Percentiles rank a stretch among this genome's conserved stretches.
Conservation (phyloP, 371 early-diverging fungal genomes). For the Actinomortierella ambigua region DNA sequence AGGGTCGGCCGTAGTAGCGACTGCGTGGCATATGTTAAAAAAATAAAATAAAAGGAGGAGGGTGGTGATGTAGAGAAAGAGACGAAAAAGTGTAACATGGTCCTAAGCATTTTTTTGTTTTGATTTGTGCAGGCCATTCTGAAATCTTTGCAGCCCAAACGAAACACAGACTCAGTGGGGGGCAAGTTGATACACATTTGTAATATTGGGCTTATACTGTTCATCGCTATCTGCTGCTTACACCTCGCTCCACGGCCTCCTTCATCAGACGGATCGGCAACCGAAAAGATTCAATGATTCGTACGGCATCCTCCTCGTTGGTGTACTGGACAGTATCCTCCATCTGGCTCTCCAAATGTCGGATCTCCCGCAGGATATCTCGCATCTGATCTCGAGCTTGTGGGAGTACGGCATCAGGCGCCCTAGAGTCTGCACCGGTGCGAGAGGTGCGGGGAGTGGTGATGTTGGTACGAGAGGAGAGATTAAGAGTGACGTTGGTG, state of each 20-base stretch:
- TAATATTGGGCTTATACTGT: too few relatives aligned
- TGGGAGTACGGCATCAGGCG: not conserved
- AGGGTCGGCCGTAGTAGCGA: too few relatives aligned
- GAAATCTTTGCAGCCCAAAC: too few relatives aligned
- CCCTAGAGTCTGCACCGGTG: not conserved
- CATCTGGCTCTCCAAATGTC: slow-evolving; percentile 35
- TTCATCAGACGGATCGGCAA: slow-evolving; percentile 40
- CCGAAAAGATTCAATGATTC: slow-evolving; percentile 41
- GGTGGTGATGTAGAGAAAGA: not conserved
- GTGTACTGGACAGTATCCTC: slow-evolving; percentile 28
- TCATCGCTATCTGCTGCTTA: slow-evolving; percentile 9
- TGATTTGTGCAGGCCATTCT: not conserved
- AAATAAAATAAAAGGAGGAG: not conserved
- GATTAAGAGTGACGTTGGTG: not conserved
- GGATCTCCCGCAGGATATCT: slow-evolving; percentile 32
- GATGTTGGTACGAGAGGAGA: not conserved
- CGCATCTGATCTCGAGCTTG: slow-evolving; percentile 35
- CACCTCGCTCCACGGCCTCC: slow-evolving; percentile 35
- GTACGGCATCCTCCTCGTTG: slow-evolving; percentile 36
- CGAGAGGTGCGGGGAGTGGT: not conserved
- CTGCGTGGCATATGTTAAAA: not conserved
- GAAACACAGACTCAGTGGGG: too few relatives aligned
- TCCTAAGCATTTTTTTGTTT: not conserved
- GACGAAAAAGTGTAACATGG: not conserved
- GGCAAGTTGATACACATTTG: too few relatives aligned